Percentiles rank a stretch among this genome's conserved stretches.
phyloP scores from a whole-genome alignment of 1,284 basidiomycete species.

The Takashimella tepidaria region DNA sequence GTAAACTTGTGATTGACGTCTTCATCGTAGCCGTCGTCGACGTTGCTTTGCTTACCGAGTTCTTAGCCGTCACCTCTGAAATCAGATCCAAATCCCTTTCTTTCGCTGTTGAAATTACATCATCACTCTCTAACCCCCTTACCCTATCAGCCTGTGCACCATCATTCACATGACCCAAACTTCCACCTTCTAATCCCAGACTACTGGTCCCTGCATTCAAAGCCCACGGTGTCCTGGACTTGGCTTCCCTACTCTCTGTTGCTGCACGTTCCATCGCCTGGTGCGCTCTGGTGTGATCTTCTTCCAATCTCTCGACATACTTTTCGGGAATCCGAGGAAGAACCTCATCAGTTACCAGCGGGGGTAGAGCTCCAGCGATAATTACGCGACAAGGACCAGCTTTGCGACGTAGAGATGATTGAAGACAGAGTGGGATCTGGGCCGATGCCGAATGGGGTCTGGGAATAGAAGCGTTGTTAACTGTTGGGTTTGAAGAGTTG shows the following conservation, averaged over 20 bases:
- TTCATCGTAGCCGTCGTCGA: constrained; percentile 10
- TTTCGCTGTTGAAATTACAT: too few relatives aligned
- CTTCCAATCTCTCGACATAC: constrained; percentile 34
- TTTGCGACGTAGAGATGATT: too few relatives aligned
- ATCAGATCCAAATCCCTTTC: too few relatives aligned
- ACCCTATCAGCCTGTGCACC: too few relatives aligned
- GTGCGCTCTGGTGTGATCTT: constrained; percentile 16
- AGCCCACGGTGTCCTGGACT: constrained; percentile 22
- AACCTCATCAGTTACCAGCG: constrained; percentile 37
- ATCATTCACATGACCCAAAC: too few relatives aligned
- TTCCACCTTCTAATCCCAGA: too few relatives aligned
- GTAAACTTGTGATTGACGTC: constrained; percentile 24
- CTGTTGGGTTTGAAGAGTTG: not conserved
- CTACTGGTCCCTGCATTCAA: not conserved
- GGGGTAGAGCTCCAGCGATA: constrained; percentile 36
- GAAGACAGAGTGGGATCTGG: too few relatives aligned
- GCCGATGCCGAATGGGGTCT: constrained; percentile 1
- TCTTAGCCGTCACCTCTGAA: not conserved
- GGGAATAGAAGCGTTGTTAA: not conserved
- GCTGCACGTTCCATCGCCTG: constrained; percentile 9
- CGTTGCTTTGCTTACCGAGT: not conserved
- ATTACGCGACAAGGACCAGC: constrained; percentile 26
- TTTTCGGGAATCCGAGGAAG: constrained; percentile 40
- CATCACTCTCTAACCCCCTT: too few relatives aligned
- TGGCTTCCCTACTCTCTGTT: constrained; percentile 1